phyloP scores from a whole-genome alignment of 2,329 filamentous ascomycete species.

The Davidsoniella eucalypti region DNA sequence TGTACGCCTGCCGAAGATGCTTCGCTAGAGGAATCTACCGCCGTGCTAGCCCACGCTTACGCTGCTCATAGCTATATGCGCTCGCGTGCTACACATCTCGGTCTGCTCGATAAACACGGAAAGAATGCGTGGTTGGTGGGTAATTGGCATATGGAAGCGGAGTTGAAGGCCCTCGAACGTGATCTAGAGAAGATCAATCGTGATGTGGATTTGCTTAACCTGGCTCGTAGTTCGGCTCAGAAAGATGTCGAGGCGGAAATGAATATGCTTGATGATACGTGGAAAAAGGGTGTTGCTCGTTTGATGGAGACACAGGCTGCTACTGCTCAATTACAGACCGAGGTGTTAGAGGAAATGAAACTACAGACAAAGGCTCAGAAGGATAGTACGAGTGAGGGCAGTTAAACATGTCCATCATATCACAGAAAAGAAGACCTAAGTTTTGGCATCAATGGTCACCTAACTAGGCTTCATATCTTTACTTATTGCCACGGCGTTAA shows the following conservation, averaged over 20 bases:
- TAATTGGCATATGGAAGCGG: constrained; percentile 64
- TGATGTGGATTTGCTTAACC: constrained; percentile 58
- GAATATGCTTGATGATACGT: constrained; percentile 54
- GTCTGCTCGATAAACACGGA: constrained; percentile 63
- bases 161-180: constrained; percentile 51
- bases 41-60: constrained; percentile 42
- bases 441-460: background rate
- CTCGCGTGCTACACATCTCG: constrained; percentile 39
- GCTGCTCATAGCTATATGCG: constrained; percentile 34
- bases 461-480: too few relatives aligned
- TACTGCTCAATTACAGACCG: constrained; percentile 50
- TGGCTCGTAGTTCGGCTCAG: constrained; percentile 52
- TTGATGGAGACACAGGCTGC: constrained; percentile 80
- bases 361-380: constrained; percentile 12
- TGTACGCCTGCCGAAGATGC: constrained; percentile 28
- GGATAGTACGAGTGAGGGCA: background rate
- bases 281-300: constrained; percentile 61
- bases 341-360: constrained; percentile 48
- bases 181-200: constrained; percentile 54
- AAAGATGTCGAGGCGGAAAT: constrained; percentile 58
- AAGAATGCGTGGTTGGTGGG: constrained; percentile 83
- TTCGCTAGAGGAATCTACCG: constrained; percentile 27
- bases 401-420: background rate
- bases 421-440: background rate
- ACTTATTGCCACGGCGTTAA: background rate